Conservation (phyloP, 108 stramenopile species). For the Seminavis robusta region DNA sequence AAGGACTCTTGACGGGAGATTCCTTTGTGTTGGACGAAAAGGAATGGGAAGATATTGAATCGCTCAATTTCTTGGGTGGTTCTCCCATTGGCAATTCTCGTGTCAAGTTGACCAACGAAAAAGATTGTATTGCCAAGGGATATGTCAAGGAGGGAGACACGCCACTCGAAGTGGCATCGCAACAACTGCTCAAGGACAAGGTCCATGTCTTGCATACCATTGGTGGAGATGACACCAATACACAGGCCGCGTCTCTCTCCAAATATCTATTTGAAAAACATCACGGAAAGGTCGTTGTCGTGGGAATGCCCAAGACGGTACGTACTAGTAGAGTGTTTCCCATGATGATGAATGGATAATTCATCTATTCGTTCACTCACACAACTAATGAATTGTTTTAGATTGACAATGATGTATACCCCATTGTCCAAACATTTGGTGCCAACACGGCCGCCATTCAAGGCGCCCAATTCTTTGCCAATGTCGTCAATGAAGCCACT, state of each 20-base stretch:
- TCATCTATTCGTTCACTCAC: neutral
- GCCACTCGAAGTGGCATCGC: slow-evolving; percentile 83
- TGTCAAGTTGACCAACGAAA: slow-evolving; percentile 90
- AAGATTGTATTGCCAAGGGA: slow-evolving; percentile 81
- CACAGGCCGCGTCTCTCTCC: slow-evolving; percentile 85
- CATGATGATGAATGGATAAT: neutral
- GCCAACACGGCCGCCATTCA: slow-evolving; percentile 87
- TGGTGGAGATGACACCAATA: slow-evolving; percentile 93
- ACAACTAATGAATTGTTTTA: neutral
- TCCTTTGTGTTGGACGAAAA: slow-evolving; percentile 67
- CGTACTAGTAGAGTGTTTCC: neutral
- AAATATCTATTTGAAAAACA: slow-evolving; percentile 80
- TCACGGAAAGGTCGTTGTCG: slow-evolving; percentile 76
- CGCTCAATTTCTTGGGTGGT: slow-evolving; percentile 78
- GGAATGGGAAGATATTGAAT: slow-evolving; percentile 46
- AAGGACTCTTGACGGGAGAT: slow-evolving; percentile 80
- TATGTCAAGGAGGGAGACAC: slow-evolving; percentile 72
- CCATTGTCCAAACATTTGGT: slow-evolving; percentile 87
- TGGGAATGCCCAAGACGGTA: slow-evolving; percentile 82
- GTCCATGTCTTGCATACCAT: slow-evolving; percentile 89
- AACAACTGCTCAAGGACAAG: slow-evolving; percentile 72
- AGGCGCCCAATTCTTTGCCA: slow-evolving; percentile 82
- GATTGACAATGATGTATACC: slow-evolving; percentile 86
- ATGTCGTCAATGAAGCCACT: slow-evolving; percentile 76
- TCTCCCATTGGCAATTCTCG: slow-evolving; percentile 89